Conservation (phyloP, 2,329 filamentous ascomycete genomes). For the Aspergillus hortae region DNA sequence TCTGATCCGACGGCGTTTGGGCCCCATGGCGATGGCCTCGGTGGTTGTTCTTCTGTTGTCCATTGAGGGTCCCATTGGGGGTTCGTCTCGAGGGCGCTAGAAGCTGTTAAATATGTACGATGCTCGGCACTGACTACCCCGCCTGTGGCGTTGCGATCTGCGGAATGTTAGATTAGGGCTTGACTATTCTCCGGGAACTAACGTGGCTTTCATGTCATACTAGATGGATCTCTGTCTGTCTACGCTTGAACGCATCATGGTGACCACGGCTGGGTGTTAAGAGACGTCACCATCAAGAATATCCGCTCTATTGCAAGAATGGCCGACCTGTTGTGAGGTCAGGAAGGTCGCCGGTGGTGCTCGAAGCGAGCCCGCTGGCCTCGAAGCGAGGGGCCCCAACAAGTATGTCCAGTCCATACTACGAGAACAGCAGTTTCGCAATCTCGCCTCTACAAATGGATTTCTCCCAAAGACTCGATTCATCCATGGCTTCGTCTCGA, state of each 20-base stretch:
- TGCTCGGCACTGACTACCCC: background rate
- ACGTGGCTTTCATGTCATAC: too few relatives aligned
- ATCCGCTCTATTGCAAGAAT: too few relatives aligned
- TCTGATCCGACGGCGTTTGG: conserved; percentile 10
- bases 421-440: background rate
- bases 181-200: too few relatives aligned
- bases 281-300: too few relatives aligned
- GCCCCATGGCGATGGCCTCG: background rate
- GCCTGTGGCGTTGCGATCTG: background rate
- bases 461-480: background rate
- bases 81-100: background rate
- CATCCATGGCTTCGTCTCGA: conserved; percentile 1
- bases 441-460: background rate
- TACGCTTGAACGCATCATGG: too few relatives aligned
- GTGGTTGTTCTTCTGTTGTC: background rate
- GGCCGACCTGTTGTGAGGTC: too few relatives aligned
- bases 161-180: background rate
- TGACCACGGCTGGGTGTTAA: too few relatives aligned
- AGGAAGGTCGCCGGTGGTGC: background rate
- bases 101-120: background rate
- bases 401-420: background rate
- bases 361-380: background rate
- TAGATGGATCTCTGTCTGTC: too few relatives aligned
- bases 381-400: background rate
- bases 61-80: background rate